Evolutionary conservation across 805 yeast genomes (phyloP), one percentile per base, ranked within the genome.

Genomic region (Metschnikowia amazonensis): DNA sequence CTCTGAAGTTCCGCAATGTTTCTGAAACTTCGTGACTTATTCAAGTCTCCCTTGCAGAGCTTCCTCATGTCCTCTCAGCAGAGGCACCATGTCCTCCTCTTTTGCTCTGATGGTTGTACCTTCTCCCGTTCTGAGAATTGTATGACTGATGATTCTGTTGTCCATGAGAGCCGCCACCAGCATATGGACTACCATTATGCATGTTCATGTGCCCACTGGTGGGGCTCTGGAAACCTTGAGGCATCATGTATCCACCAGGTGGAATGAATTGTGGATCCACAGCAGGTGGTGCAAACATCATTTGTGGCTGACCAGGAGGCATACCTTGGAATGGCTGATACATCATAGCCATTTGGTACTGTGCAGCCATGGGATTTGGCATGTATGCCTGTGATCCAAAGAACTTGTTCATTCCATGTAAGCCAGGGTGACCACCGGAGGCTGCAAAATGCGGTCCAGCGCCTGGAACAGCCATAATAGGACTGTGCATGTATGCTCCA

Each of bases 281-380:
- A 10, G 64, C 64, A 4, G 64, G 64, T 8, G 55, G 51, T 21
- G 49, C 56, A 49, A 63, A 67, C 60, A 67, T 61, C 38, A 67
- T 51, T 7, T 63, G 71, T 9, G 67, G 67, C 38, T 63, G 55
- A 3, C 66, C 67, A 13, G 65, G 66, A 2, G 70, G 65, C 20
- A 61, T 52, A 9, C 62, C 64, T 13, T 60, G 64, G 33, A 60
- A 54, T 47, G 66, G 72, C 43, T 69, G 70, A 46, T 65, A 65
- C 59, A 66, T 55, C 70, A 67, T 65, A 14, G 72, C 70, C 11
- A 67, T 67, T 29, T 61, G 68, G 50, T 58, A 55, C 42, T 64
- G 64, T 10, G 65, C 68, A 13, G 43, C 42, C 61, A 64, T 60
- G 24, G 62, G 62, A 30, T 57, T 60, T 31, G 58, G 64, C 47